Evolutionary conservation across 306 rosid species (phyloP).

Genomic region (Vachellia collinsii): DNA sequence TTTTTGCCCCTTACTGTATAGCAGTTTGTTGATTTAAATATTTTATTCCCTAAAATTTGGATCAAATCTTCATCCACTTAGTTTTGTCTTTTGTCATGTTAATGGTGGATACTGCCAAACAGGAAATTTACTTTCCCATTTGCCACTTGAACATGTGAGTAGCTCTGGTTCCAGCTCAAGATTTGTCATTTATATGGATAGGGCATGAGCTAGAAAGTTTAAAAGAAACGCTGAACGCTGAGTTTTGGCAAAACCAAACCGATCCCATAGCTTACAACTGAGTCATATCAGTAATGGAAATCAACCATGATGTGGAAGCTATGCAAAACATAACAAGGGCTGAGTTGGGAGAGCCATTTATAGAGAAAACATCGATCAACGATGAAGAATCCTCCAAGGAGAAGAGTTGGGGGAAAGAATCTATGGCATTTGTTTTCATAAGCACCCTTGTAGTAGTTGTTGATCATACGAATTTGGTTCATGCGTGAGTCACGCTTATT

Average conservation of each 20-base stretch:
- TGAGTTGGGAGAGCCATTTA: neutral
- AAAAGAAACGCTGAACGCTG: neutral
- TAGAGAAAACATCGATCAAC: neutral
- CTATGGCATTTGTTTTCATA: neutral
- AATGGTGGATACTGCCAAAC: neutral
- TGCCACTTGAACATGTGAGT: neutral
- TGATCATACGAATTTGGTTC: slow-evolving; percentile 19
- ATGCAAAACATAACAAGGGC: neutral
- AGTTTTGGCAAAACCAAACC: neutral
- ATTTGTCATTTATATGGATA: neutral
- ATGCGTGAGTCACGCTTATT: neutral
- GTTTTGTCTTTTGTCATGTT: neutral
- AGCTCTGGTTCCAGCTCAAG: neutral
- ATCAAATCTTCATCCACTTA: neutral
- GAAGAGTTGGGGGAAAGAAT: neutral
- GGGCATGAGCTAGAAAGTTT: neutral
- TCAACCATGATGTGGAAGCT: neutral
- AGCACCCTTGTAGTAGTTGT: slow-evolving; percentile 17
- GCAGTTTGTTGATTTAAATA: neutral
- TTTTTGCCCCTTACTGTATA: neutral
- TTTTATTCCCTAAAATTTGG: neutral
- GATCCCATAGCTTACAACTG: neutral
- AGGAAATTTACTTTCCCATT: neutral
- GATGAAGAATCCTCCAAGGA: neutral
- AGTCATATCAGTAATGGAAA: slow-evolving; percentile 12